Conservation (phyloP, 352 stramenopile species). For the Globisporangium cystogenes region DNA sequence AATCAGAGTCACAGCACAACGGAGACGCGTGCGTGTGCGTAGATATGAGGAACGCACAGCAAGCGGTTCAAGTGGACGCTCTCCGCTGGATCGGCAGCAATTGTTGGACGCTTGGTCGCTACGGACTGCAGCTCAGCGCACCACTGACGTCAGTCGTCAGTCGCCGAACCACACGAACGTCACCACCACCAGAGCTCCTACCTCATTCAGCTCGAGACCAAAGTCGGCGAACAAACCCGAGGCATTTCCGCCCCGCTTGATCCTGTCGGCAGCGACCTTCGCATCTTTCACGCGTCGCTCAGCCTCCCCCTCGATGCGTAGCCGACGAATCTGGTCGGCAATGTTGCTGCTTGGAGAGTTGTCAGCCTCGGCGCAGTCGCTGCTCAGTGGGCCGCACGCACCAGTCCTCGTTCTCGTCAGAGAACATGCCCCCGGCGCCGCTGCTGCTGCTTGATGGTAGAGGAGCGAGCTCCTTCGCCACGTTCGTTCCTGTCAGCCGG, state of each 20-base stretch:
- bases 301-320: neutral
- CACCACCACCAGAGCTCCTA: neutral
- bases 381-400: conserved; percentile 1
- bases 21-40: no score
- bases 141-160: neutral
- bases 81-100: neutral
- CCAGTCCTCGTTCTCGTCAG: conserved; percentile 21
- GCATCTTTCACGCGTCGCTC: neutral
- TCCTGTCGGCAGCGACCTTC: neutral
- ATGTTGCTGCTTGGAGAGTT: conserved; percentile 2
- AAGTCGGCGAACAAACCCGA: conserved; percentile 3
- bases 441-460: neutral
- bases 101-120: neutral
- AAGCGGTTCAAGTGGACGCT: conserved; percentile 33
- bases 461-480: neutral
- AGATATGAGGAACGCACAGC: conserved; percentile 29
- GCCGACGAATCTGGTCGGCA: conserved; percentile 3
- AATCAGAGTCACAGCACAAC: no score
- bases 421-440: conserved; percentile 14
- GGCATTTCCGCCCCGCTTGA: neutral
- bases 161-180: neutral
- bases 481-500: neutral
- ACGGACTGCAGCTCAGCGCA: neutral
- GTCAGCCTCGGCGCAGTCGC: neutral
- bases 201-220: neutral